Evolutionary conservation across 441 rosid genomes (phyloP), one percentile per base, ranked within the genome.

Genomic region (Jatropha podagrica): DNA sequence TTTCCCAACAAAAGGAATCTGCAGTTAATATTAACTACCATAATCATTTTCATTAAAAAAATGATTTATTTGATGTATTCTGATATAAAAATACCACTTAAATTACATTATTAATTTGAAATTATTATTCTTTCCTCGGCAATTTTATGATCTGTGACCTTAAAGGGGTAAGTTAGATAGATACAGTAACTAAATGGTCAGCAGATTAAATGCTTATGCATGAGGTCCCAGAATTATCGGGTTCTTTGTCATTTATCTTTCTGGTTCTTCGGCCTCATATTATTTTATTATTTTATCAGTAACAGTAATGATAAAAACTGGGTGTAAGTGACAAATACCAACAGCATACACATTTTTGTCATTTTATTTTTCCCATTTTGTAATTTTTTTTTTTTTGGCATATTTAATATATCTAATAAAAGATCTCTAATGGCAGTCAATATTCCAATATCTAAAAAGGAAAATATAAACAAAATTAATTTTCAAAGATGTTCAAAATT

Each of bases 1-100:
- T 38, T 62, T 40, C 15, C 68, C 68, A 65, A 65, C 37, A 65
- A 65, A 42, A 42, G 51, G 69, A 65, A 65, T 38, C 46, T 64
- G 26, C 68, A 38, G 26, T 40, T 38, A 64, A 64, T 38, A 38
- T 17, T 40, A 38, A 40, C 12, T 40, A 38, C 56, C 56, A 51
- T 51, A 12, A 51, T 51, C 48, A 54, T 4, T 18, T 54, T 2
- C 32, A 32, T 32, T 32, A 1, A 32, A 32, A 32, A 32, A 32
- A 1, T 32, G 32, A 42, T 42, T 42, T 42, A 42, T 42, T 42
- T 42, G 7, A 4, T 4, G 1, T 42, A 42, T 42, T 42, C 32
- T 32, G 32, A 32, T 32, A 32, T 32, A 32, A 46, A 46, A 46
- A 46, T 7, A 46, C 8, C 1, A 9, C 12, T 46, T 9, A 7